phyloP scores from a whole-genome alignment of 148 eudicot genomes.

The Rhododendron ferrugineum region DNA sequence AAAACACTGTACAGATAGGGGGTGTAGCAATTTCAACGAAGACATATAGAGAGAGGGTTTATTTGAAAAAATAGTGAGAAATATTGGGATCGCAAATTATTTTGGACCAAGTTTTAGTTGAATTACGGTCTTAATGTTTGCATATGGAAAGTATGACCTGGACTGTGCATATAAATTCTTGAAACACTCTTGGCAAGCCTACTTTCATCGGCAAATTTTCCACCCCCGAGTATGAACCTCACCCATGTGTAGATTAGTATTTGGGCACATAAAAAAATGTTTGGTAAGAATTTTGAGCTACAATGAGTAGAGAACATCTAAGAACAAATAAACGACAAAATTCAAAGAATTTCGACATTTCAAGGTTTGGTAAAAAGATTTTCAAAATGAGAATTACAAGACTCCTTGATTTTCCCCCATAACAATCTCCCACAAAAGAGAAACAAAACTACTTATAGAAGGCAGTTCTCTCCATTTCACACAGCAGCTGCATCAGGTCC shows the following conservation, averaged over 20 bases:
- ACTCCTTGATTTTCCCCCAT: background rate
- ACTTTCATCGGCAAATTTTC: background rate
- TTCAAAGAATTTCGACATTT: background rate
- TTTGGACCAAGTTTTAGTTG: background rate
- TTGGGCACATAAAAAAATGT: background rate
- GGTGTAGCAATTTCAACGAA: background rate
- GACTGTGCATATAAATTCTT: background rate
- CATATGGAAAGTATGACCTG: background rate
- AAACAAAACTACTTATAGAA: background rate
- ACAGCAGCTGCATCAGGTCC: background rate
- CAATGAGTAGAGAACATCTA: background rate
- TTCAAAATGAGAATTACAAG: background rate
- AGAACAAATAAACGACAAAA: no score
- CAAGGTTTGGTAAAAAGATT: background rate
- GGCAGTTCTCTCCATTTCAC: background rate
- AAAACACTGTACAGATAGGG: background rate
- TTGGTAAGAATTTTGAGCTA: background rate
- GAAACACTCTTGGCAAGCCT: background rate
- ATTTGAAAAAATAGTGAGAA: background rate
- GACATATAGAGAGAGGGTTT: no score
- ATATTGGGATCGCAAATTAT: background rate
- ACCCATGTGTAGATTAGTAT: no score
- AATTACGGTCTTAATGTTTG: background rate
- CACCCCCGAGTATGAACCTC: background rate
- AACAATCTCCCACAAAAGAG: background rate